These are phyloP conservation scores for Centella asiatica DNA, from an alignment of 129 eudicot genomes.

Conservation along the genomic window DNA sequence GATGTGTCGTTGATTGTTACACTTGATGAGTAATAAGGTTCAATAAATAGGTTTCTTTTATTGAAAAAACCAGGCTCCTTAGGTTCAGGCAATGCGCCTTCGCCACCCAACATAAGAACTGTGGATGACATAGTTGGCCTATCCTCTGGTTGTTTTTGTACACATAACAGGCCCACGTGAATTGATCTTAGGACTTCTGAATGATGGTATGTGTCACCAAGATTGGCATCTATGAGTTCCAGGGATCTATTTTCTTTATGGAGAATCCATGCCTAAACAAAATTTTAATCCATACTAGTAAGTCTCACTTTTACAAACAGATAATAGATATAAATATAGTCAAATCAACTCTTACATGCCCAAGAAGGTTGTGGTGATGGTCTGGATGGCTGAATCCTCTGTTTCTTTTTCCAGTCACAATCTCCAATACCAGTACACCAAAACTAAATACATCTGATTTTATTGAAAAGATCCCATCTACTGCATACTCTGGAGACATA, in stretches of 20 bases:
- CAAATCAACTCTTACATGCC: constrained; percentile 4
- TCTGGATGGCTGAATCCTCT: not conserved
- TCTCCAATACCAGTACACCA: not conserved
- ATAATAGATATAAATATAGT: too few relatives aligned
- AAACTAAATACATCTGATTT: constrained; percentile 1
- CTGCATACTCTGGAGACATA: not conserved
- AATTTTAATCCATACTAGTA: too few relatives aligned
- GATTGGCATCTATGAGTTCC: constrained; percentile 7
- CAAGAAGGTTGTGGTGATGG: constrained; percentile 1
- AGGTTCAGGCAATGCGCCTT: too few relatives aligned
- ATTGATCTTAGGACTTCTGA: constrained; percentile 9
- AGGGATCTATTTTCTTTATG: constrained; percentile 10
- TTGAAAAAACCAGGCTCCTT: too few relatives aligned
- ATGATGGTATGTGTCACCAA: constrained; percentile 3
- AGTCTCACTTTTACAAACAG: too few relatives aligned
- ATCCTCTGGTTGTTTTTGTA: constrained; percentile 17
- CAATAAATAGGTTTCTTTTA: too few relatives aligned
- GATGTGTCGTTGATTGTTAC: too few relatives aligned
- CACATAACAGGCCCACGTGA: constrained; percentile 24
- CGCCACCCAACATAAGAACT: too few relatives aligned
- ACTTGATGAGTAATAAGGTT: too few relatives aligned
- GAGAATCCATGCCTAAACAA: constrained; percentile 23
- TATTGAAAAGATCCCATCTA: not conserved
- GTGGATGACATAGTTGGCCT: constrained; percentile 26
- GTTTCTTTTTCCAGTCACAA: not conserved